These are phyloP conservation scores for Aspergillus sojae DNA, from an alignment of 2,329 filamentous ascomycete species.

Conservation along the genomic window DNA sequence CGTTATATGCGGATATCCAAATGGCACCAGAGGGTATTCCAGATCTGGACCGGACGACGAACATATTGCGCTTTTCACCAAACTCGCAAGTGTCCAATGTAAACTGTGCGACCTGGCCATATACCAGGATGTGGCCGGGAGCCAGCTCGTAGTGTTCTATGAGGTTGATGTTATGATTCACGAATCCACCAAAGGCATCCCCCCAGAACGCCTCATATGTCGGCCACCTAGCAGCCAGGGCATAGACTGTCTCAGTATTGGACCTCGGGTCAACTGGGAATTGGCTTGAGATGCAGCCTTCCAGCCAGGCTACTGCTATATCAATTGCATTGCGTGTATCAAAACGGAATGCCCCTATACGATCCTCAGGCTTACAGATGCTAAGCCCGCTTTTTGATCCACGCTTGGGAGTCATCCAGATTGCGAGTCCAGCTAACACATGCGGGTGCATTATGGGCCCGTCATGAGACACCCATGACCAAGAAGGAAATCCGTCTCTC, in stretches of 20 bases:
- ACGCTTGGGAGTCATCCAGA: neutral
- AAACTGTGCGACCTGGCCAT: neutral
- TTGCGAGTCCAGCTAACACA: neutral
- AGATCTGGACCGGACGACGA: no score
- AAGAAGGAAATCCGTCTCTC: no score
- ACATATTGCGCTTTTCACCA: neutral
- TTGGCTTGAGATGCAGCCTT: neutral
- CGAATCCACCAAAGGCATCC: neutral
- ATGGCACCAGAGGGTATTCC: neutral
- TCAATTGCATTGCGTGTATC: neutral
- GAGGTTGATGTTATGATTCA: neutral
- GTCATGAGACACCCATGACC: neutral
- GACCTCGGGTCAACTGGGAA: neutral
- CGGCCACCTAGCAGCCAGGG: neutral
- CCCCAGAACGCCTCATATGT: neutral
- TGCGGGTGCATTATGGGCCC: neutral
- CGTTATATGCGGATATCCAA: neutral
- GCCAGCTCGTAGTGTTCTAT: neutral
- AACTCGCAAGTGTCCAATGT: neutral
- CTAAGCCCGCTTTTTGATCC: neutral
- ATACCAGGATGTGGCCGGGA: neutral
- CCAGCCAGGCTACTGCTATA: neutral
- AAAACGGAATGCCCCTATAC: no score
- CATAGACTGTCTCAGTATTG: neutral
- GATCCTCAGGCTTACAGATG: neutral